These are phyloP conservation scores for Fraxinus latifolia DNA, from an alignment of 305 asterid species.

Conservation along the genomic window DNA sequence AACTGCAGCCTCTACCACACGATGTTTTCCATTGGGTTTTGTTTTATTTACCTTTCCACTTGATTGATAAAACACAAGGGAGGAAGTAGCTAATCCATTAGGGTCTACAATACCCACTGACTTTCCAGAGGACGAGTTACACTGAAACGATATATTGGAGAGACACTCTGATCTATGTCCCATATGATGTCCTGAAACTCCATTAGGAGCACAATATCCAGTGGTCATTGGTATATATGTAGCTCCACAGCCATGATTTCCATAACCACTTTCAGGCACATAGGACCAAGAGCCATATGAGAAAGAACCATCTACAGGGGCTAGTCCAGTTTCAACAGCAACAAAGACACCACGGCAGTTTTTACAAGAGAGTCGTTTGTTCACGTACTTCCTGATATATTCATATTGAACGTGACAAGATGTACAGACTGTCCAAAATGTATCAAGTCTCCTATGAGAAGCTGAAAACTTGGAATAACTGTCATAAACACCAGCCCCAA, in stretches of 20 bases:
- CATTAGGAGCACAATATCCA: conserved; percentile 57
- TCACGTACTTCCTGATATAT: conserved; percentile 77
- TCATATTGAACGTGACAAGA: conserved; percentile 90
- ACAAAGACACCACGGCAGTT: conserved; percentile 82
- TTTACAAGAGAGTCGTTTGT: conserved; percentile 80
- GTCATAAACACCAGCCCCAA: conserved; percentile 43
- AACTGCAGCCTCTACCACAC: conserved; percentile 35
- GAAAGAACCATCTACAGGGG: conserved; percentile 61
- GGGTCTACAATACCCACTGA: conserved; percentile 52
- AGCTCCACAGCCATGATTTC: conserved; percentile 61
- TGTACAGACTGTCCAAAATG: conserved; percentile 92
- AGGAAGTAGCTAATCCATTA: conserved; percentile 51
- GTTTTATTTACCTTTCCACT: conserved; percentile 46
- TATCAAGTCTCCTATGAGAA: conserved; percentile 57
- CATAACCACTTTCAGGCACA: conserved; percentile 61
- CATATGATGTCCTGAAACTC: conserved; percentile 53
- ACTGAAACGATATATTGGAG: conserved; percentile 69
- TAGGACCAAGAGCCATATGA: conserved; percentile 58
- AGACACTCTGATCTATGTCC: conserved; percentile 54
- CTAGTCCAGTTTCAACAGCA: conserved; percentile 82
- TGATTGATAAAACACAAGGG: conserved; percentile 45
- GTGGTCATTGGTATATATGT: conserved; percentile 48
- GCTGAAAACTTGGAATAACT: conserved; percentile 43
- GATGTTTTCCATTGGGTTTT: conserved; percentile 46
- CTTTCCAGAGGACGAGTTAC: conserved; percentile 48